Conservation (phyloP, 768 basidiomycete genomes). For the Hemileccinum rubropunctum region DNA sequence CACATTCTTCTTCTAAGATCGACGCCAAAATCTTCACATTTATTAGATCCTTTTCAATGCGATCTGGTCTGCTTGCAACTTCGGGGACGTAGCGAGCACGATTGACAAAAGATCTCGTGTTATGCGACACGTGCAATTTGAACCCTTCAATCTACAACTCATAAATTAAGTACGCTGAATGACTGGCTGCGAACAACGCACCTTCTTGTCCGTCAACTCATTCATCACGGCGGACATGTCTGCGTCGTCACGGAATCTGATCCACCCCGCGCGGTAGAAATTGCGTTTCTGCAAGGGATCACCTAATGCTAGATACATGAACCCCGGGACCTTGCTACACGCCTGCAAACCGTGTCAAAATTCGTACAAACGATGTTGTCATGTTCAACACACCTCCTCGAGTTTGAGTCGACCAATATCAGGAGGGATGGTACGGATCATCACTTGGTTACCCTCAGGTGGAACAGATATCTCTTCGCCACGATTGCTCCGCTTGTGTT, state of each 20-base stretch:
- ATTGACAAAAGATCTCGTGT: slow-evolving; percentile 72
- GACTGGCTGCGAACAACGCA: slow-evolving; percentile 27
- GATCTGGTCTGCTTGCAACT: slow-evolving; percentile 73
- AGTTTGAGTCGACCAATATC: slow-evolving; percentile 87
- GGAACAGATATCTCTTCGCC: slow-evolving; percentile 69
- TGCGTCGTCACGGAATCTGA: slow-evolving; percentile 80
- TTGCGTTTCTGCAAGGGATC: slow-evolving; percentile 92
- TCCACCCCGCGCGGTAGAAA: slow-evolving; percentile 94
- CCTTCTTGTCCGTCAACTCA: slow-evolving; percentile 84
- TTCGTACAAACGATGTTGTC: slow-evolving; percentile 1
- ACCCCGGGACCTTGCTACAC: slow-evolving; percentile 74
- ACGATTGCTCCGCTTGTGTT: slow-evolving; percentile 50
- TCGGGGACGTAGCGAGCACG: slow-evolving; percentile 80
- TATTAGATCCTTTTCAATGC: slow-evolving; percentile 77
- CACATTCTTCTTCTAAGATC: slow-evolving; percentile 71
- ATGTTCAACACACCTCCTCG: slow-evolving; percentile 64
- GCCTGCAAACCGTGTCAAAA: slow-evolving; percentile 45
- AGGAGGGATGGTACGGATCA: slow-evolving; percentile 93
- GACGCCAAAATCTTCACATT: slow-evolving; percentile 71
- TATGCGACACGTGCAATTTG: slow-evolving; percentile 87
- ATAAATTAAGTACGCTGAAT: slow-evolving; percentile 4
- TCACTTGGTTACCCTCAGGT: slow-evolving; percentile 85
- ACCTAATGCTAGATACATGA: slow-evolving; percentile 83
- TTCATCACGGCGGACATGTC: slow-evolving; percentile 74
- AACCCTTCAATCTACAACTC: slow-evolving; percentile 82